Base-by-base conservation (phyloP, 352 stramenopile genomes). In the Globisporangium irregulare region DNA sequence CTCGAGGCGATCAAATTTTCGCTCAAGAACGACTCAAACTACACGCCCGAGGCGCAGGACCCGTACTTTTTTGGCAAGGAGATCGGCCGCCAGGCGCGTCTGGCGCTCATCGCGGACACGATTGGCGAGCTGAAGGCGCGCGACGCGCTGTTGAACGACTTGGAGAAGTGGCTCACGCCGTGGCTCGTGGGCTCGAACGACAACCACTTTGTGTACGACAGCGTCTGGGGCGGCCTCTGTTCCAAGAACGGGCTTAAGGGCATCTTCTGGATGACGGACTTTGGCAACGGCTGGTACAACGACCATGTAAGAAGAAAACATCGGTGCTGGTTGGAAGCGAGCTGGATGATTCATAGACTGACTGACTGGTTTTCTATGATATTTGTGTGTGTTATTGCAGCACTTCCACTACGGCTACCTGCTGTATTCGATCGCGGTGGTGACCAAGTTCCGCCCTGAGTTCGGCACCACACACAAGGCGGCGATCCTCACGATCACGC, bases 351-450 rank as follows among this genome's bases (percentile, higher is more conserved):
- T 24, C n/a, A 41, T 3, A 43, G 22, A 15, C n/a, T 59, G 55
- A 18, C 27, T 56, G 61, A n/a, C 12, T 51, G 43, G 3, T 12
- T n/a, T 12, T 51, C 15, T 24, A 51, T 24, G n/a, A 5, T 4
- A 8, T 51, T 50, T 22, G 34, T 43, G 2, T 38, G 3, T 59
- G 12, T 72, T 41, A 62, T 22, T 65, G 25, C 70, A 99, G 82
- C 97, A 99, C 78, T 99, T 98, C 72, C 96, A 99, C 74, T 99
- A 98, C 68, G 97, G 95, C 60, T 98, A 98, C 70, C 86, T 98
- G 46, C 72, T 96, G 59, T 96, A 95, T 71, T 80, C 91, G 25
- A 76, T 92, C 34, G 89, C 80, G n/a, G 81, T 98, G 8, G 69
- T 97, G 18, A 78, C 75, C 32, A 88, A 92, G 72, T 96, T 82